Evolutionary conservation across 2,329 filamentous ascomycete genomes (phyloP).

Genomic region (Geosmithia putterillii): DNA sequence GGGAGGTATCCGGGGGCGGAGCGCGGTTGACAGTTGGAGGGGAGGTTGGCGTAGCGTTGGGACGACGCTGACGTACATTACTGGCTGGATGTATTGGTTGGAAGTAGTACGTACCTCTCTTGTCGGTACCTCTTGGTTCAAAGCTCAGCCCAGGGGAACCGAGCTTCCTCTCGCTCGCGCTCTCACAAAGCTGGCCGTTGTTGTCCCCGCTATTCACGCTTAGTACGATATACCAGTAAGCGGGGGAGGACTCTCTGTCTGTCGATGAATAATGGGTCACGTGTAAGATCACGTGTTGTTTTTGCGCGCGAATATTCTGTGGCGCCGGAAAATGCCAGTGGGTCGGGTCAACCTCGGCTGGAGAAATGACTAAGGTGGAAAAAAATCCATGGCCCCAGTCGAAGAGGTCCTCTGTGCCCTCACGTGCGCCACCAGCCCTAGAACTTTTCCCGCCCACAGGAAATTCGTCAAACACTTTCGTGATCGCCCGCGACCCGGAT

Average conservation of each 20-base stretch:
- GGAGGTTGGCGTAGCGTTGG: neutral
- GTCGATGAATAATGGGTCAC: slow-evolving; percentile 8
- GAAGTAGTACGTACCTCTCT: neutral
- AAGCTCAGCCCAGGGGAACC: neutral
- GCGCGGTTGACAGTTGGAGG: slow-evolving; percentile 5
- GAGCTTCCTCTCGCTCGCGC: neutral
- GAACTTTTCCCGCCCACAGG: slow-evolving; percentile 32
- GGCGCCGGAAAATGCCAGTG: slow-evolving; percentile 1
- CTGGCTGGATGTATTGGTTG: neutral
- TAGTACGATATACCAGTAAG: neutral
- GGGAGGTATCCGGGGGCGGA: slow-evolving; percentile 16
- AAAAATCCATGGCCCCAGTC: too few species aligned
- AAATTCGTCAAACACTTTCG: slow-evolving; percentile 23
- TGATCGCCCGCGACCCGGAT: slow-evolving; percentile 13
- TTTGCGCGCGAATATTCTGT: neutral
- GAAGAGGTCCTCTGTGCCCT: slow-evolving; percentile 11
- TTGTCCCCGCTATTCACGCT: neutral
- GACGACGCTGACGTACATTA: neutral
- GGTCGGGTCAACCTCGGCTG: slow-evolving; percentile 14
- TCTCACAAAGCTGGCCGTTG: too few species aligned
- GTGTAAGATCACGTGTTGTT: slow-evolving; percentile 9
- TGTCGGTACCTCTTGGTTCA: neutral
- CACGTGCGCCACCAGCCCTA: slow-evolving; percentile 26
- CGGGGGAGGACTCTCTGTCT: slow-evolving; percentile 1
- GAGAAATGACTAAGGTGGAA: neutral